A percentile compares a stretch with the other conserved stretches of the same genome.
Conservation (phyloP, 192 early-diverging fungal genomes). For the Backusella liffmaniae region DNA sequence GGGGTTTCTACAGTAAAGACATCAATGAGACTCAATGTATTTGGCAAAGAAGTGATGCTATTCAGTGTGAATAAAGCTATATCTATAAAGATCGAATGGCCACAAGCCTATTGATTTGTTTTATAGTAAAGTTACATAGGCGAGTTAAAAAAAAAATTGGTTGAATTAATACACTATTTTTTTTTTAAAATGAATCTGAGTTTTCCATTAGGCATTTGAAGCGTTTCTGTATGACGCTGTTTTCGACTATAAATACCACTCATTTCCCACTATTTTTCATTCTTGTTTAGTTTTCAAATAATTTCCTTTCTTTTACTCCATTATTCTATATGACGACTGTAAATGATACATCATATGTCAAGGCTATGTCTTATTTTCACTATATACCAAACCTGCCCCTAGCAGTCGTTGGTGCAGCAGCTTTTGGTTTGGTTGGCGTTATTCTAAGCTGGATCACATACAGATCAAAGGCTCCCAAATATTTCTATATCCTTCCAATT, state of each 20-base stretch:
- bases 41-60: background rate
- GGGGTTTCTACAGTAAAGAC: background rate
- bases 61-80: background rate
- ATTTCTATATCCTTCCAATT: background rate
- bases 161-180: background rate
- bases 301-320: background rate
- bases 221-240: background rate
- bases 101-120: background rate
- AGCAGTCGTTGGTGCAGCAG: background rate
- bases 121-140: background rate
- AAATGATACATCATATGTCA: no score
- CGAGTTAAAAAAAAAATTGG: background rate
- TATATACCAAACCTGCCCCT: background rate
- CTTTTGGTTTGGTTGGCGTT: background rate
- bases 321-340: background rate
- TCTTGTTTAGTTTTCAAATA: background rate
- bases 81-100: background rate
- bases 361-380: background rate
- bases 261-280: background rate
- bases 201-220: background rate
- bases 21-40: no score
- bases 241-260: background rate
- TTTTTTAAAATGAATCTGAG: background rate
- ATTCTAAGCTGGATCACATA: background rate
- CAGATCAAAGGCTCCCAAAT: background rate